Base-by-base conservation (phyloP, 1,139 yeast species). In the Saccharomycopsis hybrid region DNA sequence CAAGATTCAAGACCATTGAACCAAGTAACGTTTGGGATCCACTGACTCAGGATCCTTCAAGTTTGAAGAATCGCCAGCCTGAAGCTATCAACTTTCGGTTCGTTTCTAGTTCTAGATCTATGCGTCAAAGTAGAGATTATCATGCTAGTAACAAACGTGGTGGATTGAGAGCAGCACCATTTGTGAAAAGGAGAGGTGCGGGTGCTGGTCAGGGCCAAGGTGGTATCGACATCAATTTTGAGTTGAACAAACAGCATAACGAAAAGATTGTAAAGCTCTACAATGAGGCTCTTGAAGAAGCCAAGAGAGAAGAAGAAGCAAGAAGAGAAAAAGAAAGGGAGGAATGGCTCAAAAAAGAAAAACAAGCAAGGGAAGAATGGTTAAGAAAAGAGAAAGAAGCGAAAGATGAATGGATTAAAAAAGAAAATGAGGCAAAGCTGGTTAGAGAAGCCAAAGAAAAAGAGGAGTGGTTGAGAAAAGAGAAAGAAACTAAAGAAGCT, bases 21-120 rank as follows among this genome's bases (percentile, higher is more conserved):
- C 30, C 38, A 5, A 9, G 31, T n/a, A 25, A 33, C 5, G 29
- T 32, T 5, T 51, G 54, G 54, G 40, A 51, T 32, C 54, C 54
- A 11, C 18, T n/a, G 31, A 5, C 29, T 5, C 47, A 51, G 28
- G 51, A 48, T 29, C 54, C 54, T 9, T 25, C 44, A 25, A 29
- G 28, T 11, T 31, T 42, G 7, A 8, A 24, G 5, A 24, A 13
- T n/a, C 9, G 13, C 18, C 38, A 25, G 7, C 29, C 45, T 18
- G 41, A 47, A 36, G 46, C 46, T 24, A 28, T n/a, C 9, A 33
- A 41, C n/a, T 18, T 18, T 18, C 18, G 18, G 18, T 18, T 18
- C 18, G 18, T 18, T 18, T 18, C 18, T 18, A 18, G 18, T 18
- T 18, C 18, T 18, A 18, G 18, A 18, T 18, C 18, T 18, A 18